Percentiles rank a stretch among this genome's conserved stretches.
phyloP scores from a whole-genome alignment of 306 rosid species.

The Hylodesmum podocarpum region DNA sequence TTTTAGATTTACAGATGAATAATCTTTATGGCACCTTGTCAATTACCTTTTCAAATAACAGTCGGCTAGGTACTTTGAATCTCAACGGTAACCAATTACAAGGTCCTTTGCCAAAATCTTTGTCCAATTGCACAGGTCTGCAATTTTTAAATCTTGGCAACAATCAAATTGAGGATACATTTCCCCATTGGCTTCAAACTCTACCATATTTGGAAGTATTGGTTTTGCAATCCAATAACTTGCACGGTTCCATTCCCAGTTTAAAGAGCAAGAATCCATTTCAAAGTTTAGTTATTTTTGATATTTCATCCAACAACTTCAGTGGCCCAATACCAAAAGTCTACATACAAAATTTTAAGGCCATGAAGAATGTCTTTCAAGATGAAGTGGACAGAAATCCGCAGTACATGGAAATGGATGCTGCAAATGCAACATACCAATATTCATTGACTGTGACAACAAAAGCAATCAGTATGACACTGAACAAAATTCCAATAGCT shows the following conservation, averaged over 20 bases:
- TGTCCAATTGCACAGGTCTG: not conserved
- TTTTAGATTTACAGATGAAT: conserved; percentile 35
- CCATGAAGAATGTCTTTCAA: conserved; percentile 16
- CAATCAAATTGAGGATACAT: conserved; percentile 32
- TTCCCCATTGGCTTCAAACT: conserved; percentile 38
- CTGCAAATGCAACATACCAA: not conserved
- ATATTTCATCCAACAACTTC: conserved; percentile 30
- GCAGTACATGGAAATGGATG: not conserved
- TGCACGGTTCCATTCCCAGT: conserved; percentile 31
- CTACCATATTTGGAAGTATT: conserved; percentile 25
- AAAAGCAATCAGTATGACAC: not conserved
- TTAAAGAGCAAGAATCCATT: not conserved
- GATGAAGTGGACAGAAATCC: not conserved
- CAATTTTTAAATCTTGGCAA: conserved; percentile 36
- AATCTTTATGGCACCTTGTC: conserved; percentile 31
- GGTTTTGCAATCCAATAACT: conserved; percentile 34
- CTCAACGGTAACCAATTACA: conserved; percentile 29
- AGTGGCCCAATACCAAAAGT: conserved; percentile 23
- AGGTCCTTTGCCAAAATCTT: conserved; percentile 31
- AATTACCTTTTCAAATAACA: not conserved
- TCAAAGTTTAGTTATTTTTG: conserved; percentile 21
- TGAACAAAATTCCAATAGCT: not conserved
- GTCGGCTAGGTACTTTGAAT: rapidly evolving
- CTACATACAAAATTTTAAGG: conserved; percentile 7
- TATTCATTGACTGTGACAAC: not conserved